Evolutionary conservation across 192 early-diverging fungal species (phyloP).

Genomic region (Chytriomyces sp.): DNA sequence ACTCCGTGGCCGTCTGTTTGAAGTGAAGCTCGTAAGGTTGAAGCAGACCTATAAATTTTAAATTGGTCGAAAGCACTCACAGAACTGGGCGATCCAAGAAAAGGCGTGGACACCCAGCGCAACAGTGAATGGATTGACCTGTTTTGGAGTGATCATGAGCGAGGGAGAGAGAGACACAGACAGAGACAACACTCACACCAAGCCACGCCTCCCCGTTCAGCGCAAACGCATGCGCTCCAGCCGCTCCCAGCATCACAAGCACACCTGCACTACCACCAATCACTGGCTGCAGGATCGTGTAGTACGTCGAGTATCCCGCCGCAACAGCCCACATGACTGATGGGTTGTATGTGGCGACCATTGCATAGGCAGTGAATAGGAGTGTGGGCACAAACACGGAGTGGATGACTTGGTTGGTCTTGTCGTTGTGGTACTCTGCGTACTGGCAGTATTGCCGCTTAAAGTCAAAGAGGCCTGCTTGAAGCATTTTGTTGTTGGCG

Average conservation of each 20-base stretch:
- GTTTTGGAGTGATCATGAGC: conserved; percentile 1
- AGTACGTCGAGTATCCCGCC: conserved; percentile 59
- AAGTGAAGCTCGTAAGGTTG: neutral
- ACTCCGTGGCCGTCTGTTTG: conserved; percentile 78
- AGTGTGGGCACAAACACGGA: conserved; percentile 84
- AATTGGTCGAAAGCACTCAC: conserved; percentile 31
- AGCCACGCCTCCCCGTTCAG: neutral
- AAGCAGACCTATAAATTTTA: neutral
- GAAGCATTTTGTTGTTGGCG: neutral
- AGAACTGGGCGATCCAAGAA: conserved; percentile 90
- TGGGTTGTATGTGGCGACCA: neutral
- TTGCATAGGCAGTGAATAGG: neutral
- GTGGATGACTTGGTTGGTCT: conserved; percentile 81
- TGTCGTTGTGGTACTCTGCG: conserved; percentile 36
- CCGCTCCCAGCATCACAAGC: neutral
- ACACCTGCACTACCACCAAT: conserved; percentile 30
- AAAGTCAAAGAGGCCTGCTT: conserved; percentile 73
- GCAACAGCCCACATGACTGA: neutral
- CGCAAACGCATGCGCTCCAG: conserved; percentile 4
- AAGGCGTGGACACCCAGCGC: conserved; percentile 68
- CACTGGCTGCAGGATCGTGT: conserved; percentile 61
- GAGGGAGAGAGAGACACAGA: conserved; percentile 42
- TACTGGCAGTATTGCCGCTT: conserved; percentile 70
- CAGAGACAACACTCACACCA: conserved; percentile 45
- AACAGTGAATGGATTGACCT: conserved; percentile 37